A percentile compares a stretch with the other conserved stretches of the same genome.
phyloP scores from a whole-genome alignment of 768 basidiomycete genomes.

The Hygrocybe punicea region DNA sequence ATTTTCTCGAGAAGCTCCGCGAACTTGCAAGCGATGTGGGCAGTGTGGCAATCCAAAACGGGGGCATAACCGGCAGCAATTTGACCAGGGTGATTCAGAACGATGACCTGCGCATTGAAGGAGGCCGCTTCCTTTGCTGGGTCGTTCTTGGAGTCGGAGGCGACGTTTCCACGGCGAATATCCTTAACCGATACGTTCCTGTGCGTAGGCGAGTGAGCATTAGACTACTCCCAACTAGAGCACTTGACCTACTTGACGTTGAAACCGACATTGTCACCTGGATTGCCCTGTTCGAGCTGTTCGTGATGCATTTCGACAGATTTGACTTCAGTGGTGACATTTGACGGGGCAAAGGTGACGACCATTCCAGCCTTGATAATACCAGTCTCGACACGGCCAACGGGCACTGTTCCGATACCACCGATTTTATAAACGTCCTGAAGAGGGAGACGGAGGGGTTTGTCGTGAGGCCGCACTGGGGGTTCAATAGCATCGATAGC shows the following conservation, averaged over 20 bases:
- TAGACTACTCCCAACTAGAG: neutral
- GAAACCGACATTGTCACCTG: slow-evolving; percentile 99
- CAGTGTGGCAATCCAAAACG: slow-evolving; percentile 99
- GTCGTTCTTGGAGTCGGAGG: slow-evolving; percentile 99
- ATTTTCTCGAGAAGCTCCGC: slow-evolving; percentile 98
- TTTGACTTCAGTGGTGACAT: slow-evolving; percentile 99
- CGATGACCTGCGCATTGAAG: slow-evolving; percentile 99
- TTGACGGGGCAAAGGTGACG: slow-evolving; percentile 92
- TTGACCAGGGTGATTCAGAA: slow-evolving; percentile 99
- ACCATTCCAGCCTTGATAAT: slow-evolving; percentile 99
- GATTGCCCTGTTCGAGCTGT: slow-evolving; percentile 88
- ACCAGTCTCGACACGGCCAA: slow-evolving; percentile 99
- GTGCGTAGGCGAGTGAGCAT: slow-evolving; percentile 12
- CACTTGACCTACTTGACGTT: slow-evolving; percentile 78
- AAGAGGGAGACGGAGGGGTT: slow-evolving; percentile 99
- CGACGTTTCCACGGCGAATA: slow-evolving; percentile 99
- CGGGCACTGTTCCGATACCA: slow-evolving; percentile 99
- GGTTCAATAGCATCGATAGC: slow-evolving; percentile 99
- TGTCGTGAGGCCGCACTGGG: slow-evolving; percentile 93
- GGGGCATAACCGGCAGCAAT: slow-evolving; percentile 99
- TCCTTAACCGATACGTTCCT: slow-evolving; percentile 99
- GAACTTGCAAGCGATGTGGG: slow-evolving; percentile 99
- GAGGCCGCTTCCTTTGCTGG: slow-evolving; percentile 99
- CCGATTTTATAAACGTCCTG: slow-evolving; percentile 99
- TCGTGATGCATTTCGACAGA: slow-evolving; percentile 99